phyloP scores from a whole-genome alignment of 495 filamentous ascomycete genomes.

The Hyaloscypha finlandica region DNA sequence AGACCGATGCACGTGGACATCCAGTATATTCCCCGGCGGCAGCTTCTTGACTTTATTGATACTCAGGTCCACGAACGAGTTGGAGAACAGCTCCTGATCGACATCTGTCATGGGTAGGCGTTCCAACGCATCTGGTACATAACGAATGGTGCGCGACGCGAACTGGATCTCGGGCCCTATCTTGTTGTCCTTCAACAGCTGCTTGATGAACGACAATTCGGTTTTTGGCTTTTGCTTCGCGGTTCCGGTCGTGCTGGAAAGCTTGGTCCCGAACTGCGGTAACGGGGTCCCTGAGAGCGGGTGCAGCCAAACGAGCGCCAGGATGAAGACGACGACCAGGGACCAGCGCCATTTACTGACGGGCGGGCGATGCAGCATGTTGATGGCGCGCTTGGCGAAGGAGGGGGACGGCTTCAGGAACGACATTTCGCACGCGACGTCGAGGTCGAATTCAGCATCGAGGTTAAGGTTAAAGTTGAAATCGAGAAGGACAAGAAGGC shows the following conservation, averaged over 20 bases:
- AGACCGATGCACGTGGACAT: conserved; percentile 29
- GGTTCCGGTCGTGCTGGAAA: background rate
- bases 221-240: background rate
- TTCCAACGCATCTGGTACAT: conserved; percentile 26
- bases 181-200: conserved; percentile 18
- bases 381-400: background rate
- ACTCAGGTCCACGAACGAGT: conserved; percentile 24
- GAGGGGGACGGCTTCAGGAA: background rate
- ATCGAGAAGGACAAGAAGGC: background rate
- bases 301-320: conserved; percentile 15
- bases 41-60: conserved; percentile 9
- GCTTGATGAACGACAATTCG: conserved; percentile 20
- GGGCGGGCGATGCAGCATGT: conserved; percentile 16
- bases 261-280: background rate
- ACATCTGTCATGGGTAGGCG: conserved; percentile 21
- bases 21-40: conserved; percentile 10
- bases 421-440: background rate
- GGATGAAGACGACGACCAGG: conserved; percentile 12
- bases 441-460: background rate
- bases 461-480: background rate
- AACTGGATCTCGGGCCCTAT: conserved; percentile 31
- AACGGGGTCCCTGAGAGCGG: conserved; percentile 13
- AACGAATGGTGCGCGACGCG: conserved; percentile 30
- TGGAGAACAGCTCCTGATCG: conserved; percentile 21
- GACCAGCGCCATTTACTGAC: background rate